A percentile compares a stretch with the other conserved stretches of the same genome.
These are phyloP conservation scores for Mycena vulgaris DNA, from an alignment of 768 basidiomycete genomes.

Conservation along the genomic window DNA sequence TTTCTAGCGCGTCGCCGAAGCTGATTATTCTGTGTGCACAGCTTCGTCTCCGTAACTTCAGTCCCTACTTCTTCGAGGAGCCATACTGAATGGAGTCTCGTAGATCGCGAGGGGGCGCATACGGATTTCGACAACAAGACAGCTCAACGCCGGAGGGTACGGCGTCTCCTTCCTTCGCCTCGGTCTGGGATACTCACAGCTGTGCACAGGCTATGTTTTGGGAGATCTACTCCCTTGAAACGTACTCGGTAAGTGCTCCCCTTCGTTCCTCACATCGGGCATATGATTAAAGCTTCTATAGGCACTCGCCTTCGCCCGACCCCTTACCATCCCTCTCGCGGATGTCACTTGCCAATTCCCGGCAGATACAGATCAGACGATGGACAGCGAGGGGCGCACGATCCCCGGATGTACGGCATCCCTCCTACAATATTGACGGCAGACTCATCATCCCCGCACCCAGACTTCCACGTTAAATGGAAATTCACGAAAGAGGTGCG, in stretches of 20 bases:
- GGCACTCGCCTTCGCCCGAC: constrained; percentile 48
- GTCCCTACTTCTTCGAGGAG: neutral
- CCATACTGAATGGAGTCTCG: neutral
- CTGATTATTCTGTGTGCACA: neutral
- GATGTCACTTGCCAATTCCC: constrained; percentile 8
- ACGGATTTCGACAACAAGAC: neutral
- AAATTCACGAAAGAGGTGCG: neutral
- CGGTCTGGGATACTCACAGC: constrained; percentile 32
- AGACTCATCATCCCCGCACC: neutral
- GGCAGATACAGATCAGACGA: neutral
- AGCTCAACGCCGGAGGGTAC: constrained; percentile 11
- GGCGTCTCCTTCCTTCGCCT: neutral
- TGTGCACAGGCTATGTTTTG: constrained; percentile 20
- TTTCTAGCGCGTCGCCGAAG: neutral
- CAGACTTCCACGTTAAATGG: neutral
- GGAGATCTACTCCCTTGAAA: constrained; percentile 26
- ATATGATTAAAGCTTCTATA: neutral
- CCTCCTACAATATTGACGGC: no score
- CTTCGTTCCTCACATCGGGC: neutral
- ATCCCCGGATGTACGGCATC: neutral
- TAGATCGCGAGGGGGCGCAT: constrained; percentile 19
- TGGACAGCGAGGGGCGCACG: neutral
- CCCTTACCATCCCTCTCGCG: constrained; percentile 2
- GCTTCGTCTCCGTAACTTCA: constrained; percentile 13
- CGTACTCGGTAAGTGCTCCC: constrained; percentile 44